Percentiles rank a stretch among this genome's conserved stretches.
phyloP scores from a whole-genome alignment of 2,329 filamentous ascomycete species.

The Fusarium proliferatum region DNA sequence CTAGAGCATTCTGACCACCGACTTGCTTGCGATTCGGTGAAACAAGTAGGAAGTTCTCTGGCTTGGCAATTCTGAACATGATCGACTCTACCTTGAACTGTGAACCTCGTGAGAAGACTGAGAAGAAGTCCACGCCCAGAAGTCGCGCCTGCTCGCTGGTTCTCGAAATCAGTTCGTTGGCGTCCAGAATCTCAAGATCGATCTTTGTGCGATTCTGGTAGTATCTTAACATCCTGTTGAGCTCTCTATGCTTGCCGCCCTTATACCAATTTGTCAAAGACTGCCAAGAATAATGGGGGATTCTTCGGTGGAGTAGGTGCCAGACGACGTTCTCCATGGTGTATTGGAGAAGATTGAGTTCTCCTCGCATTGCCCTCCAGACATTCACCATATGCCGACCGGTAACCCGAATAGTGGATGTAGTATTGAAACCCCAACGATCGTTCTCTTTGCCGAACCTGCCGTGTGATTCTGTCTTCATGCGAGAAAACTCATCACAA shows the following conservation, averaged over 20 bases:
- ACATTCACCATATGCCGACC: conserved; percentile 97
- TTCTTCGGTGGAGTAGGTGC: conserved; percentile 85
- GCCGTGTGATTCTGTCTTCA: conserved; percentile 85
- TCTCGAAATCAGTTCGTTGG: conserved; percentile 86
- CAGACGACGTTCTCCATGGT: conserved; percentile 97
- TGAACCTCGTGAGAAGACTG: conserved; percentile 92
- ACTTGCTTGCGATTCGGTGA: conserved; percentile 94
- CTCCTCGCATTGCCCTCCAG: conserved; percentile 95
- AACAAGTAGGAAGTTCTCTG: conserved; percentile 90
- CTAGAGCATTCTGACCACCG: conserved; percentile 90
- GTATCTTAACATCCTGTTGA: conserved; percentile 81
- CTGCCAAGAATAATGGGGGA: conserved; percentile 86
- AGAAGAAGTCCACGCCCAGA: conserved; percentile 95
- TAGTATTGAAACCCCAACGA: conserved; percentile 93
- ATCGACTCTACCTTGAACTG: conserved; percentile 99
- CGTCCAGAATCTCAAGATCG: conserved; percentile 89
- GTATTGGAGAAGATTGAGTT: conserved; percentile 91
- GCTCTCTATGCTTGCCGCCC: conserved; percentile 73
- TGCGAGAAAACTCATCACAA: conserved; percentile 89
- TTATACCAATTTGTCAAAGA: conserved; percentile 86
- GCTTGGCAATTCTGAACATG: conserved; percentile 98
- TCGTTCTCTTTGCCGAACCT: conserved; percentile 88
- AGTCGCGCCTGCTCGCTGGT: conserved; percentile 95
- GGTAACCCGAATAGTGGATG: conserved; percentile 91
- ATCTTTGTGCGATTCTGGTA: conserved; percentile 80